Evolutionary conservation across 2,329 filamentous ascomycete species (phyloP), one percentile per base, ranked within the genome.

Genomic region (Cladosporium sp.): DNA sequence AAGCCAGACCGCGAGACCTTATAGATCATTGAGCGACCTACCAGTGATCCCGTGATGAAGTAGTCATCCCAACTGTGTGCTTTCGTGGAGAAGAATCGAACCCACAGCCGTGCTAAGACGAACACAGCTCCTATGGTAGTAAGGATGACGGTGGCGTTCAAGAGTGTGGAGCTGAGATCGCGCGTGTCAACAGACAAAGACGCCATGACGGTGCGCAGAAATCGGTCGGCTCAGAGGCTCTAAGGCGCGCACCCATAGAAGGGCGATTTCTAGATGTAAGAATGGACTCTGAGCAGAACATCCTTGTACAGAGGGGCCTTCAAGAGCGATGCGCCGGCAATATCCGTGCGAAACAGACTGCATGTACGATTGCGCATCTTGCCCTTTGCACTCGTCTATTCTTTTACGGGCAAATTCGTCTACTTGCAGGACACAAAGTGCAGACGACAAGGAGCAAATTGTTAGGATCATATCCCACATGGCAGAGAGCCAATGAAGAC

Each of bases 51-150:
- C n/a, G 15, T 7, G 34, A 58, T 58, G 21, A 58, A 58, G 24
- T 58, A 58, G 8, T 58, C 34, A 58, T 58, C 55, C 55, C 55
- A 58, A 32, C 55, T 58, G 34, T 58, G 34, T 41, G 55, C 55
- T 58, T 58, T 58, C 12, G 55, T 58, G 14, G 55, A 36, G 21
- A 38, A 58, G 30, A 58, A 58, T 5, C 55, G 55, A 3, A 58
- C 55, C 55, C 55, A 58, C 2, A 58, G 21, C 21, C 55, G 55
- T 15, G 55, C 34, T 24, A 21, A 41, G 14, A 58, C 55, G 55
- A 58, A 58, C 30, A 58, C n/a, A 58, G 55, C 55, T 36, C 55
- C 55, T n/a, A 58, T 24, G 5, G 24, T n/a, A 24, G 55, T 58
- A n/a, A 58, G 21, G 24, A 28, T 24, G 12, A 58, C 32, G 7